Conservation (phyloP, 202 grass and related monocot genomes). For the Dendrocalamus latiflorus region DNA sequence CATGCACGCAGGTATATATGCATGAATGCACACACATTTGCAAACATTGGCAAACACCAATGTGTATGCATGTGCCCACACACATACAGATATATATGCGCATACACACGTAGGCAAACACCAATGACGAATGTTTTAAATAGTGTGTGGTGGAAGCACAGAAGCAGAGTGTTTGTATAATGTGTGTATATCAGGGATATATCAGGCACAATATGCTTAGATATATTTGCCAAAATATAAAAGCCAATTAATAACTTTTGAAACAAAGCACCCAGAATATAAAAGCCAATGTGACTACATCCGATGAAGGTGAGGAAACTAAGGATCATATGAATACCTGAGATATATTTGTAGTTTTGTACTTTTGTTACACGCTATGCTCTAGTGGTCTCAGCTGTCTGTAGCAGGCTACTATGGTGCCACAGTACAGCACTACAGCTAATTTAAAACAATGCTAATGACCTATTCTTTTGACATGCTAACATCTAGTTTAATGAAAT, state of each 20-base stretch:
- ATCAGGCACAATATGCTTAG: neutral
- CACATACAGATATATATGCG: neutral
- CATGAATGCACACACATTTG: neutral
- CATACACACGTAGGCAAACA: neutral
- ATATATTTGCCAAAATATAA: neutral
- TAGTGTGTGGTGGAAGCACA: too few species aligned
- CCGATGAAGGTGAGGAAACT: neutral
- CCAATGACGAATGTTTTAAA: neutral
- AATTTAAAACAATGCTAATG: too few species aligned
- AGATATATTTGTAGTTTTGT: neutral
- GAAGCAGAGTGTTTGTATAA: too few species aligned
- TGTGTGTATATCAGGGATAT: neutral
- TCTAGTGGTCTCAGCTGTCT: neutral
- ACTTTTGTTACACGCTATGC: neutral
- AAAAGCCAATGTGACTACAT: neutral
- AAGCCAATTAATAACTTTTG: neutral
- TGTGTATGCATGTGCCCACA: neutral
- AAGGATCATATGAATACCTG: neutral
- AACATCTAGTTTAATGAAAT: too few species aligned
- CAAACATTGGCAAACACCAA: neutral
- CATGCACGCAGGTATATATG: neutral
- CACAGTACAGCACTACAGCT: too few species aligned
- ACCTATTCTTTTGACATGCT: too few species aligned
- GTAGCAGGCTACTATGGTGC: neutral
- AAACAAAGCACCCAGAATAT: slow-evolving; percentile 5